phyloP scores from a whole-genome alignment of 1,139 yeast species.

The Debaryomycetaceae sp. region DNA sequence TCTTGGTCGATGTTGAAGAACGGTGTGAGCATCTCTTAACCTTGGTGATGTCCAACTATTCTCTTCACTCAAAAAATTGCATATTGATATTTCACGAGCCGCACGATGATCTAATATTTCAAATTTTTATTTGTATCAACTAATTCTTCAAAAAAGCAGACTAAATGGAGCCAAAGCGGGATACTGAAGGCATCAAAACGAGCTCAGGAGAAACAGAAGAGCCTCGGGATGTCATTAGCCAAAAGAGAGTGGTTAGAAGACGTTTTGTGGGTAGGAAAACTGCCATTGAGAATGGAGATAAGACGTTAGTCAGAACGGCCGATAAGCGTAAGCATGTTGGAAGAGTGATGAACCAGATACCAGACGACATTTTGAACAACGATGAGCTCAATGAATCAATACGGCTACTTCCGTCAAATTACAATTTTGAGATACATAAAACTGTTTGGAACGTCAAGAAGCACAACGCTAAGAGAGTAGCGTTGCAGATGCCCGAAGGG shows the following conservation, averaged over 20 bases:
- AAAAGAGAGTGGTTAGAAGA: constrained; percentile 13
- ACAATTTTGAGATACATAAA: constrained; percentile 93
- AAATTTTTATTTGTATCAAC: not conserved
- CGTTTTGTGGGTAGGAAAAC: constrained; percentile 34
- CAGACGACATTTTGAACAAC: constrained; percentile 77
- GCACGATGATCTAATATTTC: constrained; percentile 2
- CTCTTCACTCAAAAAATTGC: not conserved
- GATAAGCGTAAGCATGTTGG: constrained; percentile 34
- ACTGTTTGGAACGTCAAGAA: constrained; percentile 90
- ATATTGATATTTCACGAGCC: constrained; percentile 3
- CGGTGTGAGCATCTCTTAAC: constrained; percentile 75
- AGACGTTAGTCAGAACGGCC: constrained; percentile 20
- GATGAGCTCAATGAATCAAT: constrained; percentile 79
- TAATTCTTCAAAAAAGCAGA: not conserved
- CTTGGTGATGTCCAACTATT: too few relatives aligned
- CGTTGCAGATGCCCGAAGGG: constrained; percentile 98
- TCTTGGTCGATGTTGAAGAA: constrained; percentile 73
- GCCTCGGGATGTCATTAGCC: not conserved
- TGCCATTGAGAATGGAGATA: constrained; percentile 8
- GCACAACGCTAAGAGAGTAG: constrained; percentile 69
- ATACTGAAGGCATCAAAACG: not conserved
- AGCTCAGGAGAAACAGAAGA: not conserved
- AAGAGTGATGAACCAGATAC: constrained; percentile 83
- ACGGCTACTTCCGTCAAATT: constrained; percentile 77
- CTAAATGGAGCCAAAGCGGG: not conserved